A percentile compares a stretch with the other conserved stretches of the same genome.
Evolutionary conservation across 1,139 yeast species (phyloP).

Genomic region (Candida freyschussii): DNA sequence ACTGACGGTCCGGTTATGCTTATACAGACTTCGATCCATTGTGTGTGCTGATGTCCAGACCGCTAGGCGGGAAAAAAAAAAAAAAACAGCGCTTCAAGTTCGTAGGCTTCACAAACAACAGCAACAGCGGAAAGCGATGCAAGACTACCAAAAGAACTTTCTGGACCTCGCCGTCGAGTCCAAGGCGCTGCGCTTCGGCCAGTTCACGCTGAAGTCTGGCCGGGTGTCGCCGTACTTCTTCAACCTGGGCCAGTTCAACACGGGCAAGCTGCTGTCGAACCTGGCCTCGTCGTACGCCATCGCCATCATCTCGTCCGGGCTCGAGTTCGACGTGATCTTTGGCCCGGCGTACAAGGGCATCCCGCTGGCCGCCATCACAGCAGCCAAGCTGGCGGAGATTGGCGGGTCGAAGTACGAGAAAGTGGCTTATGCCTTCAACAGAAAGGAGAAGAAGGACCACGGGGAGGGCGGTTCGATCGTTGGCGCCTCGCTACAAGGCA

Average conservation of each 20-base stretch:
- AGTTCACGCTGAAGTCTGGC: conserved; percentile 87
- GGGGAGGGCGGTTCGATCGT: conserved; percentile 98
- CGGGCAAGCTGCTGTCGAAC: conserved; percentile 71
- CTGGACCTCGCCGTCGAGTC: conserved; percentile 77
- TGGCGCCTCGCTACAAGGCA: conserved; percentile 69
- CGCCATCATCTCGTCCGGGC: conserved; percentile 73
- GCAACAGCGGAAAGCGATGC: no score
- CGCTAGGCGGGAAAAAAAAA: no score
- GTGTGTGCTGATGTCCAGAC: no score
- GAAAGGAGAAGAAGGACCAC: conserved; percentile 94
- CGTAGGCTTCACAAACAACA: no score
- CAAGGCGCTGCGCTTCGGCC: conserved; percentile 80
- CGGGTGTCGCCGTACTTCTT: conserved; percentile 94
- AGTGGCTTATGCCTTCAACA: conserved; percentile 69
- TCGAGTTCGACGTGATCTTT: conserved; percentile 85
- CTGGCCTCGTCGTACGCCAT: conserved; percentile 86
- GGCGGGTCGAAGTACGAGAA: conserved; percentile 69
- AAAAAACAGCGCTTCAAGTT: no score
- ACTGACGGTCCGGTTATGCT: background rate
- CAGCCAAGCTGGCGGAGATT: conserved; percentile 85
- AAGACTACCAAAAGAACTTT: conserved; percentile 59
- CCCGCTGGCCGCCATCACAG: conserved; percentile 89
- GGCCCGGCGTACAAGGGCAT: conserved; percentile 99
- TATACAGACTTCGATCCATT: no score
- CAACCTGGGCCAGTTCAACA: conserved; percentile 84